Base-by-base conservation (phyloP, 192 early-diverging fungal genomes). In the Backusella luteola region DNA sequence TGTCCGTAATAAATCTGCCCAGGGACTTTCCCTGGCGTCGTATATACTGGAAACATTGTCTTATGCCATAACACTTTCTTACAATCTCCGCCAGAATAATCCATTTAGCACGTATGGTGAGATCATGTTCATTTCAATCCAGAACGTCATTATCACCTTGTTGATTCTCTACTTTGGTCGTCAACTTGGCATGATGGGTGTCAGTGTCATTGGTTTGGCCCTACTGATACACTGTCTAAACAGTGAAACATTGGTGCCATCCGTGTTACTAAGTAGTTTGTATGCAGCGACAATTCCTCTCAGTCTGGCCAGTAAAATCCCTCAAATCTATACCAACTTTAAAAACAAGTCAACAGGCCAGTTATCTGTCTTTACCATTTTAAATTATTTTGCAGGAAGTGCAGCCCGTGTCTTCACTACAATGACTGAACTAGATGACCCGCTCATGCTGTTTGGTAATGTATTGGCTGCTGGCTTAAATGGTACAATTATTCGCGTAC, bases 331-430 rank as follows among this genome's bases (percentile, higher is more conserved):
- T 66, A 86, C 89, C 69, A 99, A 96, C 84, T 93, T 90, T 77
- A 85, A 85, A 67, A 95, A 94, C 81, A 85, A 89, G 34, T 92
- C 89, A 67, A 97, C 97, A 15, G 98, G 98, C 21, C 94, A 96
- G 80, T 83, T 99, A 12, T 96, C 96, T 35, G 91, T 91, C 9
- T 93, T 99, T 81, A 93, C 98, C 0, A 89, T 95, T 17, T 89
- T 94, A 78, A 92, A 96, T 80, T 96, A 95, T 77, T 95, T 94
- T 80, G 83, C 93, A 26, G 98, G 98, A 39, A 89, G 90, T 6
- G 85, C 90, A 1, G 98, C 97, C 4, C 89, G 98, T 70, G 87
- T 98, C 2, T 96, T 93, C 78, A 99, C 98, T 9, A 98, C 98
- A 14, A 74, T 97, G 79, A 92, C 94, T 38, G 97, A 99, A 83